phyloP scores from a whole-genome alignment of 2,329 filamentous ascomycete species.

The Ophiostoma himal-ulmi region DNA sequence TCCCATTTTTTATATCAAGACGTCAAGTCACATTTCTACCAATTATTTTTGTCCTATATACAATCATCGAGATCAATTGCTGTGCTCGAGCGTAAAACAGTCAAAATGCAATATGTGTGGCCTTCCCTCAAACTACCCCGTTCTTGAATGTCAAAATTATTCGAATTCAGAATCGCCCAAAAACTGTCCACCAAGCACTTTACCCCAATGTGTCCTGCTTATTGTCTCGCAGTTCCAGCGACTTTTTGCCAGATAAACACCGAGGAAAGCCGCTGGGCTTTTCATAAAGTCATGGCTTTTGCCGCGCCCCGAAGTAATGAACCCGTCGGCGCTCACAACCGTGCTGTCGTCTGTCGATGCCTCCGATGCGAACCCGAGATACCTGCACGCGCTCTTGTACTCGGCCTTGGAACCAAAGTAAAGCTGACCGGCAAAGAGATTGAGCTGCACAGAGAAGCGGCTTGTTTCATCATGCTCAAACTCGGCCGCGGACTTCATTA shows the following conservation, averaged over 20 bases:
- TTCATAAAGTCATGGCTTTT: not conserved
- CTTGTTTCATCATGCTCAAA: not conserved
- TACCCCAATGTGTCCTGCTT: not conserved
- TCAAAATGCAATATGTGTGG: not conserved
- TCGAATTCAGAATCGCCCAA: not conserved
- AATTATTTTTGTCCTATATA: not conserved
- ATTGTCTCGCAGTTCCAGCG: not conserved
- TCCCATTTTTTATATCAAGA: not conserved
- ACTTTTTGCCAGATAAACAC: not conserved
- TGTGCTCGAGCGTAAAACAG: not conserved
- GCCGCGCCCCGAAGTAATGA: not conserved
- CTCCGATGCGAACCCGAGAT: not conserved
- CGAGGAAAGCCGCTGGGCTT: not conserved
- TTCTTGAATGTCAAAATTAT: not conserved
- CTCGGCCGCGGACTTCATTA: not conserved
- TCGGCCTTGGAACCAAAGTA: not conserved
- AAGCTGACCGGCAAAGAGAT: conserved; percentile 3
- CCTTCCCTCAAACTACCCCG: too few relatives aligned
- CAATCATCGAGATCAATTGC: not conserved
- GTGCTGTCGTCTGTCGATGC: not conserved
- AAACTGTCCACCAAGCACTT: conserved; percentile 3
- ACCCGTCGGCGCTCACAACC: not conserved
- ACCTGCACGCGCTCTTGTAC: not conserved
- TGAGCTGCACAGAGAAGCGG: conserved; percentile 9
- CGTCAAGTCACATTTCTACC: not conserved